These are phyloP conservation scores for Monilinia vaccinii-corymbosi DNA, from an alignment of 2,329 filamentous ascomycete species.

Conservation along the genomic window DNA sequence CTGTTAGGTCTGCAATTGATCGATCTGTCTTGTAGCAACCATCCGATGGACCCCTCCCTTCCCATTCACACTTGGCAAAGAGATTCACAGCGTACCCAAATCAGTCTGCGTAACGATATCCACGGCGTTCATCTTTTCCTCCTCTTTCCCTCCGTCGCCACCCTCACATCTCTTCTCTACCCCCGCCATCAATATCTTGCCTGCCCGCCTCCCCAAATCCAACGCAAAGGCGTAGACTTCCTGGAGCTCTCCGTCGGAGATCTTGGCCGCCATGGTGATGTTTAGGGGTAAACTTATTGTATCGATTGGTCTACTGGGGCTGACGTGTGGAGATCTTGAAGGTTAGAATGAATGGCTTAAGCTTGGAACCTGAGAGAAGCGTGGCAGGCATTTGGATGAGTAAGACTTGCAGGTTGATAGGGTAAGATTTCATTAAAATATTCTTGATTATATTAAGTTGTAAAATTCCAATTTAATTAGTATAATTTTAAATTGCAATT, in stretches of 20 bases:
- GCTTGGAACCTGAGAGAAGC: no score
- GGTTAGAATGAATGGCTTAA: background rate
- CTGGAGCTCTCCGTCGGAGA: constrained; percentile 40
- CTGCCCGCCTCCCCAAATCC: constrained; percentile 60
- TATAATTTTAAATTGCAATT: no score
- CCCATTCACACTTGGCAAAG: background rate
- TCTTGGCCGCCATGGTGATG: background rate
- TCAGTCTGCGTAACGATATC: constrained; percentile 73
- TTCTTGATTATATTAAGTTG: no score
- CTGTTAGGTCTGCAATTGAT: background rate
- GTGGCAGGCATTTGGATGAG: background rate
- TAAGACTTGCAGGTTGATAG: background rate
- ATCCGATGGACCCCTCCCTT: background rate
- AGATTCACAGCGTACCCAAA: constrained; percentile 42
- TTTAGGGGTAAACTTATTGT: background rate
- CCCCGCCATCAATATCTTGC: constrained; percentile 55
- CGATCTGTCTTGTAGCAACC: background rate
- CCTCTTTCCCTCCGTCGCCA: constrained; percentile 24
- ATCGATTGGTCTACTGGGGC: background rate
- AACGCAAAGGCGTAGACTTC: constrained; percentile 64
- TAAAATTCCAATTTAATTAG: no score
- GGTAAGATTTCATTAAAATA: no score
- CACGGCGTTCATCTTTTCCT: constrained; percentile 66
- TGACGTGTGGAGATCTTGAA: background rate
- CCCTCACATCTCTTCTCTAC: constrained; percentile 40